A percentile compares a stretch with the other conserved stretches of the same genome.
phyloP scores from a whole-genome alignment of 306 rosid genomes.

The Trifolium dubium region DNA sequence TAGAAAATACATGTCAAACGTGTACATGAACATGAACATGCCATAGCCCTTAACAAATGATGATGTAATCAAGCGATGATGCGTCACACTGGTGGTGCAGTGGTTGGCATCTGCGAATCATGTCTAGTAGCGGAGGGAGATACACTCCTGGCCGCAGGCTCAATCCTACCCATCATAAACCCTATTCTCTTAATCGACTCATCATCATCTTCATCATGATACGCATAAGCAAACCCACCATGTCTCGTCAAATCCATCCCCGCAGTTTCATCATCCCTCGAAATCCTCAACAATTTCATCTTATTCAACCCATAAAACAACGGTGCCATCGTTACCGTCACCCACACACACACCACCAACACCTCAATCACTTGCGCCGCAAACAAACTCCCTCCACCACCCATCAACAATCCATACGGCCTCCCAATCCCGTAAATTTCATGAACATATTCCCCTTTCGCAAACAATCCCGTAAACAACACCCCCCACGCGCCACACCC shows the following conservation, averaged over 20 bases:
- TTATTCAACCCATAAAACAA: conserved; percentile 60
- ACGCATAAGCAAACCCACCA: conserved; percentile 84
- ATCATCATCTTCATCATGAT: conserved; percentile 41
- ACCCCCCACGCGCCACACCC: conserved; percentile 91
- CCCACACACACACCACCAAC: conserved; percentile 70
- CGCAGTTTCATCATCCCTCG: conserved; percentile 62
- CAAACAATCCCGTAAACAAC: conserved; percentile 72
- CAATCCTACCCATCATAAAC: conserved; percentile 44
- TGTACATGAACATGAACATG: too few relatives aligned
- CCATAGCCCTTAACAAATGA: neutral
- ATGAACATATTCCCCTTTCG: conserved; percentile 52
- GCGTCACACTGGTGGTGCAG: neutral
- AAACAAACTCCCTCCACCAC: conserved; percentile 66
- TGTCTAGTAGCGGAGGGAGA: neutral
- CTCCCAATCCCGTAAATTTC: conserved; percentile 59
- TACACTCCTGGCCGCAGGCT: neutral
- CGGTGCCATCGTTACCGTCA: conserved; percentile 74
- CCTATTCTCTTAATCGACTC: neutral
- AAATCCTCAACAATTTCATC: conserved; percentile 62
- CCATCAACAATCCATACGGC: conserved; percentile 69
- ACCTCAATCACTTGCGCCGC: conserved; percentile 69
- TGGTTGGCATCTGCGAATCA: neutral
- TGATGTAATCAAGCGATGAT: neutral
- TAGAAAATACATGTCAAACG: too few relatives aligned
- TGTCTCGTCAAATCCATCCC: conserved; percentile 81